Base-by-base conservation (phyloP, 805 yeast genomes). In the Barnettozyma sucrosica region DNA sequence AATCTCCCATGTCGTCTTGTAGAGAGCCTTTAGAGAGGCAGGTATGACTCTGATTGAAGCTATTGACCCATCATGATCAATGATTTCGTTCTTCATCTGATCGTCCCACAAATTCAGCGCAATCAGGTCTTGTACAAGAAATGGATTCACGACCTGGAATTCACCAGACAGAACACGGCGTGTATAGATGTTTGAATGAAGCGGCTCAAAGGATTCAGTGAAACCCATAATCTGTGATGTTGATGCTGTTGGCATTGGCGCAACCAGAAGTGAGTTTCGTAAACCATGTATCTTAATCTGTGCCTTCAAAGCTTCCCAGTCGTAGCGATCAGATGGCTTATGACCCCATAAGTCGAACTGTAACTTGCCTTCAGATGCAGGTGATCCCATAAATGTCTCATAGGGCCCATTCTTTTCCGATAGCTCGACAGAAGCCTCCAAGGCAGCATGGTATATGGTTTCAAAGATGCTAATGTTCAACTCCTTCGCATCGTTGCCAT, bases 181-280 rank as follows among this genome's bases (percentile, higher is more conserved):
- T 41, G 87, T 79, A 68, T 90, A 93, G 57, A 93, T 80, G 68
- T 92, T 92, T n/a, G 97, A 89, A 7, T 98, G 90, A 64, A 83
- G 80, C 7, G 99, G 98, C 68, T 93, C 99, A 67, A 92, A 92
- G 66, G 97, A 92, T 69, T 92, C 99, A 58, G 83, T 89, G 71
- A 78, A 88, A 26, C 98, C 98, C 46, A 92, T 71, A 44, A 92
- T 92, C 71, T 90, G 97, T 2, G 99, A 93, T 0, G 99, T 93
- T 1, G 98, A 89, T 1, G 99, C 98, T 10, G 98, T 92, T 33
- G 99, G 99, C 99, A 92, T 92, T 44, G 97, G 95, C 3, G 95
- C 97, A 30, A 90, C 87, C 18, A 90, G 66, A 50, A 92, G 69
- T 4, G 98, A 92, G 70, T 92, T 92, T 61, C 98, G 74, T 43